Conservation (phyloP, 176 grass and related monocot genomes). For the Hyparrhenia diplandra region DNA sequence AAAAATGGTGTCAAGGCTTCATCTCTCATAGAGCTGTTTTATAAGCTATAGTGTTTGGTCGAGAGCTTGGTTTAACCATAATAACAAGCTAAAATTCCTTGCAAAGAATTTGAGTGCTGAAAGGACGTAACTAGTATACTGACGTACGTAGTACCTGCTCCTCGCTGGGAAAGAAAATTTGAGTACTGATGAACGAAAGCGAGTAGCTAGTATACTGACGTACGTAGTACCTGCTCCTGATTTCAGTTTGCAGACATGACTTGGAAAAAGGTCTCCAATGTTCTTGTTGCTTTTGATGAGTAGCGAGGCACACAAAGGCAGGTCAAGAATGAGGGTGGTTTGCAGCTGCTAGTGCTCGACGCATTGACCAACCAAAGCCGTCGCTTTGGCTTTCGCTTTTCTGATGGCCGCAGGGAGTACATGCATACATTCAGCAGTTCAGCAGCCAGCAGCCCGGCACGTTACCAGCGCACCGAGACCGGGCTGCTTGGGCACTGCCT, state of each 20-base stretch:
- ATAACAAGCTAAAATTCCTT: too few species aligned
- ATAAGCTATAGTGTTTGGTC: too few species aligned
- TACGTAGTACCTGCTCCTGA: neutral
- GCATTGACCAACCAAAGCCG: slow-evolving; percentile 27
- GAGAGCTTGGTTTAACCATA: too few species aligned
- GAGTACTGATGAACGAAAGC: too few species aligned
- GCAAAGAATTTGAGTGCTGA: neutral
- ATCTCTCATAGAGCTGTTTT: too few species aligned
- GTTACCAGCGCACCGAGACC: too few species aligned
- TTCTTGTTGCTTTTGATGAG: neutral
- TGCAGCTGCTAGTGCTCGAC: neutral
- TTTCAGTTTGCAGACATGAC: neutral
- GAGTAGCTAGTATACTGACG: neutral
- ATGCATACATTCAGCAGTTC: too few species aligned
- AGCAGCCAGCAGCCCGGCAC: neutral
- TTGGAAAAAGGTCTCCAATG: neutral
- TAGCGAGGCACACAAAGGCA: neutral
- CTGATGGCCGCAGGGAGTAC: too few species aligned
- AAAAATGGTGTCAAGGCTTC: too few species aligned
- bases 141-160: too few species aligned
- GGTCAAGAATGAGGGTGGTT: neutral
- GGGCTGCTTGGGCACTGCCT: too few species aligned
- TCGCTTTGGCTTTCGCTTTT: slow-evolving; percentile 16
- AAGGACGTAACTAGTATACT: neutral
- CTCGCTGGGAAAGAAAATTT: too few species aligned